Percentiles rank a stretch among this genome's conserved stretches.
Evolutionary conservation across 1,284 basidiomycete species (phyloP).

Genomic region (Vanrija sp.): DNA sequence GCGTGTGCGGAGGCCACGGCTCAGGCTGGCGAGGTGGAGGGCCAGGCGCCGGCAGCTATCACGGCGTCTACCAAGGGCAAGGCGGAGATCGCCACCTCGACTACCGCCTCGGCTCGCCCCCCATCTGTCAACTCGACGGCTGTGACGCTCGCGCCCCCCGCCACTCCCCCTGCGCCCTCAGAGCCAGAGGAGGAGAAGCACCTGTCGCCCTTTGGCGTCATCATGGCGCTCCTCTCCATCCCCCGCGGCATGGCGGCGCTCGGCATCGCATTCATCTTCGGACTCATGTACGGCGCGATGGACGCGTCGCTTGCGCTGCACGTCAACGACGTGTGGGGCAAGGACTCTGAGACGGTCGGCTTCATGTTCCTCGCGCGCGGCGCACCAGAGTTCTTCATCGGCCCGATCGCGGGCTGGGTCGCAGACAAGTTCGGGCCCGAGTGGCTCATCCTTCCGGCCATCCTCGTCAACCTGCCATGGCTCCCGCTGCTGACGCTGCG

Average conservation of each 20-base stretch:
- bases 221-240: conserved; percentile 54
- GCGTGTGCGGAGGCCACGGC: too few species aligned
- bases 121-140: too few species aligned
- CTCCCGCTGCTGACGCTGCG: conserved; percentile 57
- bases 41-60: too few species aligned
- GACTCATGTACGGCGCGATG: conserved; percentile 42
- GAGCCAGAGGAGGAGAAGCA: conserved; percentile 4
- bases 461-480: conserved; percentile 64
- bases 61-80: too few species aligned
- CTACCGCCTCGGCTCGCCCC: too few species aligned
- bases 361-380: conserved; percentile 65
- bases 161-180: neutral
- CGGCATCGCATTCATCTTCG: conserved; percentile 58
- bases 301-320: conserved; percentile 58
- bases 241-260: conserved; percentile 58
- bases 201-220: conserved; percentile 46
- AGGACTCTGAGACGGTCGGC: conserved; percentile 61
- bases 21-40: too few species aligned
- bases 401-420: conserved; percentile 59
- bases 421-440: conserved; percentile 60
- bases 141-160: neutral
- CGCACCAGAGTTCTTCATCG: conserved; percentile 59
- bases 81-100: too few species aligned
- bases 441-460: conserved; percentile 54
- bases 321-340: conserved; percentile 58